phyloP scores from a whole-genome alignment of 768 basidiomycete species.

The Suillus paluster region DNA sequence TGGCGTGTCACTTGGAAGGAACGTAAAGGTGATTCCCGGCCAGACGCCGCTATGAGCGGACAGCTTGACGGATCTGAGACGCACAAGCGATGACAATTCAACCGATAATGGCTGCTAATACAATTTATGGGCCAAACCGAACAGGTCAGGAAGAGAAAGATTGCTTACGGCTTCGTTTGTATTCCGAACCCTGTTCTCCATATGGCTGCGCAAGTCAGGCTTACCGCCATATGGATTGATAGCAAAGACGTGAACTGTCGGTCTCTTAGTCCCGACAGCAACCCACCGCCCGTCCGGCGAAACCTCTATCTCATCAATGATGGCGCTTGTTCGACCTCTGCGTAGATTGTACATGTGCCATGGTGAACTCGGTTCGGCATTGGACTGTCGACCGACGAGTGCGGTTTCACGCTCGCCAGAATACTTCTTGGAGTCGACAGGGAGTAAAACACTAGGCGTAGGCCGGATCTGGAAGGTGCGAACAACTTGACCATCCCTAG shows the following conservation, averaged over 20 bases:
- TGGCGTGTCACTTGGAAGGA: slow-evolving; percentile 44
- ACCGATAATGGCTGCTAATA: slow-evolving; percentile 54
- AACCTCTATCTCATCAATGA: slow-evolving; percentile 54
- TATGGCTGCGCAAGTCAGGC: slow-evolving; percentile 63
- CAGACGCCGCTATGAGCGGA: slow-evolving; percentile 30
- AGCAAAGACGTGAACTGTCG: slow-evolving; percentile 74
- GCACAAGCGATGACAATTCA: slow-evolving; percentile 58
- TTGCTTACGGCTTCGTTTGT: slow-evolving; percentile 47
- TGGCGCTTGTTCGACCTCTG: slow-evolving; percentile 72
- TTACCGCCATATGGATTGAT: slow-evolving; percentile 78
- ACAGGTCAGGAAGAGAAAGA: neutral
- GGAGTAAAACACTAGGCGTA: slow-evolving; percentile 22
- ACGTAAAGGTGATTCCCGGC: slow-evolving; percentile 59
- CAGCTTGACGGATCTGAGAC: slow-evolving; percentile 47
- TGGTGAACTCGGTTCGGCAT: slow-evolving; percentile 31
- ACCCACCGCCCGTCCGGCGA: slow-evolving; percentile 66
- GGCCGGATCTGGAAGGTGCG: slow-evolving; percentile 52
- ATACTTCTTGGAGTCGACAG: neutral
- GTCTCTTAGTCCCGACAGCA: slow-evolving; percentile 65
- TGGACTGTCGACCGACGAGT: neutral
- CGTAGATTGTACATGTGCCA: slow-evolving; percentile 71
- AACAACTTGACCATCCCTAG: slow-evolving; percentile 58
- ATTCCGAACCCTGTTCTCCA: slow-evolving; percentile 63
- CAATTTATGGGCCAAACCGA: neutral
- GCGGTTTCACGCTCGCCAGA: neutral